phyloP scores from a whole-genome alignment of 805 yeast genomes.

The Candida saitoana region DNA sequence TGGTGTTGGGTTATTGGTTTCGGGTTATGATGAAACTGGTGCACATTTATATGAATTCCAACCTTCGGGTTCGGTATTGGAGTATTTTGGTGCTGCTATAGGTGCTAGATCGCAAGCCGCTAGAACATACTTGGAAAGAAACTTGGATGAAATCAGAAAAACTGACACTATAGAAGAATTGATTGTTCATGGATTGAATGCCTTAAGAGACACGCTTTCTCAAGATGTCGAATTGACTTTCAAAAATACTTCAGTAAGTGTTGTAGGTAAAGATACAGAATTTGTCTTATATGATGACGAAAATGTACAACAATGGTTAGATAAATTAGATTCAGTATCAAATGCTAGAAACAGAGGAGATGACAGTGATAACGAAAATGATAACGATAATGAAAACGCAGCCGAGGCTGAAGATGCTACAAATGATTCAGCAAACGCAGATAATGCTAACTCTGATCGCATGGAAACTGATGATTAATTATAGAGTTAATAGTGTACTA shows the following conservation, averaged over 20 bases:
- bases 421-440: conserved; percentile 9
- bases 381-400: conserved; percentile 12
- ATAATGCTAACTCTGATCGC: conserved; percentile 18
- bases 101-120: conserved; percentile 99
- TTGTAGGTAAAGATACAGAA: conserved; percentile 77
- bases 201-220: conserved; percentile 88
- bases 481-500: conserved; percentile 8
- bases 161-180: conserved; percentile 64
- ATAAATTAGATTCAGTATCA: conserved; percentile 62
- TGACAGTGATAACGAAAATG: conserved; percentile 28
- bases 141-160: conserved; percentile 61
- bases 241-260: conserved; percentile 84
- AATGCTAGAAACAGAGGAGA: conserved; percentile 50
- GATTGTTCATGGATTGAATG: conserved; percentile 80
- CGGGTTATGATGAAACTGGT: conserved; percentile 91
- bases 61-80: conserved; percentile 91
- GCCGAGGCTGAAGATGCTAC: conserved; percentile 15
- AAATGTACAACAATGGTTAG: conserved; percentile 78
- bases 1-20: conserved; percentile 90
- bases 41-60: conserved; percentile 93
- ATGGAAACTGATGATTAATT: conserved; percentile 38
- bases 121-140: conserved; percentile 89
- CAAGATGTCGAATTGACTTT: conserved; percentile 88
- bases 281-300: conserved; percentile 85
- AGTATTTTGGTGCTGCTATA: conserved; percentile 89